Base-by-base conservation (phyloP, 257 asterid genomes). In the Euphrasia confusa region DNA sequence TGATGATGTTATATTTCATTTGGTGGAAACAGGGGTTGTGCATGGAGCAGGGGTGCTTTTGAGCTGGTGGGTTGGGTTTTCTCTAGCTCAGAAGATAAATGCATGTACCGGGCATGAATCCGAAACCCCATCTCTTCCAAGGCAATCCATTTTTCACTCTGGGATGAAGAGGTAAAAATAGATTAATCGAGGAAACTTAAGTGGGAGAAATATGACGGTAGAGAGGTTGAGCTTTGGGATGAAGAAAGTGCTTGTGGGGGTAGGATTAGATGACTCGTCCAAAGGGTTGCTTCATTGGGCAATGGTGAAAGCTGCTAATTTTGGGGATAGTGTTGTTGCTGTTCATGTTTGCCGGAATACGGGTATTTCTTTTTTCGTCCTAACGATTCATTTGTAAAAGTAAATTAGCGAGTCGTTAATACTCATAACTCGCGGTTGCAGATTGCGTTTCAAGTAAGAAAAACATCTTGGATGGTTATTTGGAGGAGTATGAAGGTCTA, bases 211-310 rank as follows among this genome's bases (percentile, higher is more conserved):
- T 50, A 82, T 89, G 96, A 79, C 81, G 11, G 70, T 80, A 40
- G 95, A 75, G 73, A 74, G 75, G 61, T 55, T 60, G 35, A 58
- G 55, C 68, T 59, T 57, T 50, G 81, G 79, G 40, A 78, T 85
- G 70, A 89, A 77, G 79, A 81, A 79, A 64, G 84, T 93, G 73
- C 18, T 93, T 33, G 97, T 93, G 58, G 99, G 99, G 8, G 66
- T 89, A 61, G 73, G 85, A 61, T 78, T 89, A 50, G 99, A 93
- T 68, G 81, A 69, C 3, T 81, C 78, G 60, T 76, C 82, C 33
- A 78, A 67, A 59, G 96, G 87, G 79, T 70, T 93, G 75, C 71
- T 93, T 53, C 91, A 90, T 71, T 89, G 96, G 99, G 92, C 97
- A 30, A 21, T 93, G 70, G 81, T 83, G 58, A 93, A 87, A 76